These are phyloP conservation scores for Verruconis gallopava DNA, from an alignment of 2,329 filamentous ascomycete species.

Conservation along the genomic window DNA sequence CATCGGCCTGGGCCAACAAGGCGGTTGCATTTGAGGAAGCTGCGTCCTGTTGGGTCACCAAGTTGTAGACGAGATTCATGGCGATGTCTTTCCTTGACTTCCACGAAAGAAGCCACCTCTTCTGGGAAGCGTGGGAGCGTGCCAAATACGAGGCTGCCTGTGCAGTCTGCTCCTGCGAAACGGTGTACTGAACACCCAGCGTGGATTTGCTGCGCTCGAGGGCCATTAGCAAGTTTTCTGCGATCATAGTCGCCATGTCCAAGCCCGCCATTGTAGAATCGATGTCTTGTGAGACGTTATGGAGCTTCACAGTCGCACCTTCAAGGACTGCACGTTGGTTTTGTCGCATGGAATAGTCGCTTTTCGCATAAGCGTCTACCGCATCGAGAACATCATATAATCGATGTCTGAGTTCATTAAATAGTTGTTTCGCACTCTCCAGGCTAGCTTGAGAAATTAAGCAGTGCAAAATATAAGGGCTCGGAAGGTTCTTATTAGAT, in stretches of 20 bases:
- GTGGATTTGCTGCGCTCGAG: background rate
- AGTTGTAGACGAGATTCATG: background rate
- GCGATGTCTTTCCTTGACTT: background rate
- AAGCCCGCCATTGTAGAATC: background rate
- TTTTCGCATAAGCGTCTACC: too few species aligned
- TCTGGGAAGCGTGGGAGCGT: background rate
- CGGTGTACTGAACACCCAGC: too few species aligned
- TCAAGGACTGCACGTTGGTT: background rate
- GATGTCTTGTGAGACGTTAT: background rate
- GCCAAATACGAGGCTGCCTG: background rate
- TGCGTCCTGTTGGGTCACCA: background rate
- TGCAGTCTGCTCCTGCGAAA: background rate
- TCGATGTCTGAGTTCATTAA: too few species aligned
- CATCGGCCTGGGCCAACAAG: background rate
- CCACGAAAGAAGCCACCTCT: background rate
- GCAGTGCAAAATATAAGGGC: too few species aligned
- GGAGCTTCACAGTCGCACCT: background rate
- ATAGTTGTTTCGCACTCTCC: too few species aligned
- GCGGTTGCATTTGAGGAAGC: background rate
- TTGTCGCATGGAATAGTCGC: background rate
- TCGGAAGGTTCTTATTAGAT: background rate
- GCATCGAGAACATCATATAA: too few species aligned
- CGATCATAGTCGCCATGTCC: background rate
- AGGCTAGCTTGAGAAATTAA: too few species aligned
- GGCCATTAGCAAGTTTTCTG: background rate